These are phyloP conservation scores for Sphaceloma murrayae DNA, from an alignment of 2,329 filamentous ascomycete species.

Conservation along the genomic window DNA sequence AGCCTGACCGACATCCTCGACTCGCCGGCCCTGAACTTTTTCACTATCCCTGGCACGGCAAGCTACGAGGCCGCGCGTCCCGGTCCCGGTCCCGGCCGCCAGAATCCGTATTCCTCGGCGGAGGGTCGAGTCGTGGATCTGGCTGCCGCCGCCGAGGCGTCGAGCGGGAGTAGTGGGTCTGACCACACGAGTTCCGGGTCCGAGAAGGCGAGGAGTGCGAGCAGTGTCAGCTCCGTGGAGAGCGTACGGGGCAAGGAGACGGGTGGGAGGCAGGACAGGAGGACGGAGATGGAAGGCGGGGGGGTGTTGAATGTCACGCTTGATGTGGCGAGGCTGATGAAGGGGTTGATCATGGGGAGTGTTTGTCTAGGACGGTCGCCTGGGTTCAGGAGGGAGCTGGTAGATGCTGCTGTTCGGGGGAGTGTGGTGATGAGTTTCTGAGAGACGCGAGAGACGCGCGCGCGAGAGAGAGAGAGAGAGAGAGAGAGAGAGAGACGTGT, in stretches of 20 bases:
- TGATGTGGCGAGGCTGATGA: constrained; percentile 36
- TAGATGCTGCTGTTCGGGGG: constrained; percentile 34
- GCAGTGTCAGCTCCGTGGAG: neutral
- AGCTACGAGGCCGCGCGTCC: constrained; percentile 8
- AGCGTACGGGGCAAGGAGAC: constrained; percentile 3
- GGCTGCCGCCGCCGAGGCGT: too few species aligned
- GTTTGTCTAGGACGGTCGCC: constrained; percentile 38
- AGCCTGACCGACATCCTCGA: constrained; percentile 10
- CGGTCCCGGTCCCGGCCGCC: neutral
- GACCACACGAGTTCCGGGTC: constrained; percentile 12
- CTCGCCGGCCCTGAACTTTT: constrained; percentile 11
- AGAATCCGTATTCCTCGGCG: too few species aligned
- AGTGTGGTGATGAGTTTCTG: constrained; percentile 27
- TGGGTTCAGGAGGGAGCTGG: constrained; percentile 35
- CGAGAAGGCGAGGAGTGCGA: neutral
- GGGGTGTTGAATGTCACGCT: constrained; percentile 33
- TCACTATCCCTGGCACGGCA: constrained; percentile 13
- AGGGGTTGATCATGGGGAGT: constrained; percentile 34
- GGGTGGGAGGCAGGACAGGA: constrained; percentile 4
- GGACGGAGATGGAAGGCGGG: constrained; percentile 1
- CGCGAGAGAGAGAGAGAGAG: neutral
- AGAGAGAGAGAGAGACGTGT: neutral
- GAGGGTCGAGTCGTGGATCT: too few species aligned
- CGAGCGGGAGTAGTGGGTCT: neutral
- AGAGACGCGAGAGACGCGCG: neutral